Base-by-base conservation (phyloP, 805 yeast species). In the Ogataea thermomethanolica region DNA sequence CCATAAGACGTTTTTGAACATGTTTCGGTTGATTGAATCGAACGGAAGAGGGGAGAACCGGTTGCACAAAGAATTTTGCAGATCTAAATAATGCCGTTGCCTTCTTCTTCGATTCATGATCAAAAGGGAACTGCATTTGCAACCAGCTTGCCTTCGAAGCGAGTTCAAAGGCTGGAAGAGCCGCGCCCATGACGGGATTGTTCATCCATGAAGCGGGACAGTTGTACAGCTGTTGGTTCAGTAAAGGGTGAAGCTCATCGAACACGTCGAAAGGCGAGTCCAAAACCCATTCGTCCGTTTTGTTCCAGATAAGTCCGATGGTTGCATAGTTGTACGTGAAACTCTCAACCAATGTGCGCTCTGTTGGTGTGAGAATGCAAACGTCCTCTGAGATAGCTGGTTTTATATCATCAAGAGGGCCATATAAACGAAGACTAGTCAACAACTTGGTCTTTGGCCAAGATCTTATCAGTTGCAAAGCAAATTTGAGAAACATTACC, bases 221-320 rank as follows among this genome's bases (percentile, higher is more conserved):
- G 4, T 54, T 51, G 46, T 61, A 66, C 3, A 70, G 37, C 15
- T 70, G 70, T 4, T 59, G 53, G 20, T 53, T 55, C 25, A 70
- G 47, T 9, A 54, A 37, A 11, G 59, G 57, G 54, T 56, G 14
- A 45, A 53, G 36, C 51, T 58, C 62, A 15, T 46, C 51, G 40
- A 65, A 70, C 20, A 69, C 60, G 4, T 51, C 56, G 45, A 64
- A 70, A 2, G 76, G 76, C 6, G 67, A 62, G 1, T 71, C 73
- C 13, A 69, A 42, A 0, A 51, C 49, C 14, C 43, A 34, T 39
- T 53, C 35, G 9, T 56, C 57, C 3, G 49, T 33, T 21, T 46
- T 53, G 6, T 62, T 55, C 7, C 70, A 61, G 17, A 59, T 50
- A 7, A 69, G 49, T 8, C 70, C 43, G 1, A 58, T 51, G 3